Evolutionary conservation across 495 filamentous ascomycete genomes (phyloP).

Genomic region (Neurospora sp.): DNA sequence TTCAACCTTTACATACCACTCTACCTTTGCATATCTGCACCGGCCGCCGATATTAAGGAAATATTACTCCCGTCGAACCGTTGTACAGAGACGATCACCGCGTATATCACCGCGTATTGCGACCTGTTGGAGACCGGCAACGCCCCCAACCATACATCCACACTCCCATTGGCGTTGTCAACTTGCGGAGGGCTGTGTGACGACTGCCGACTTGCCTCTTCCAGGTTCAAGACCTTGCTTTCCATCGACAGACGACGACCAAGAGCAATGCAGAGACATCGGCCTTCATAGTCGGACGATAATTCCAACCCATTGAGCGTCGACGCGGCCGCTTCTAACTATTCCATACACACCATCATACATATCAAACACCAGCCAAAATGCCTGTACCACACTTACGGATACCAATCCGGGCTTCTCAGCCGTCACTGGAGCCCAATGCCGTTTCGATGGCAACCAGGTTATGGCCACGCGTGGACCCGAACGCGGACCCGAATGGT

Average conservation of each 20-base stretch:
- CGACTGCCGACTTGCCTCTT: conserved; percentile 3
- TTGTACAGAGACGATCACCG: neutral
- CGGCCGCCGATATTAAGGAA: neutral
- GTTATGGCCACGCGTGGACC: conserved; percentile 2
- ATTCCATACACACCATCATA: neutral
- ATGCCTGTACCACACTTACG: conserved; percentile 9
- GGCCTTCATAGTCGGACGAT: conserved; percentile 10
- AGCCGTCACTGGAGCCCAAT: neutral
- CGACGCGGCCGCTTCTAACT: neutral
- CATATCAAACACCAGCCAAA: neutral
- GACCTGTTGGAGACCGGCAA: neutral
- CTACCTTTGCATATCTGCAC: neutral
- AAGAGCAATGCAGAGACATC: conserved; percentile 14
- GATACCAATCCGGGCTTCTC: conserved; percentile 8
- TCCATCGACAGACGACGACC: neutral
- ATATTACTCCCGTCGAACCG: neutral
- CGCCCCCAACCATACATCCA: neutral
- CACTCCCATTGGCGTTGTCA: neutral
- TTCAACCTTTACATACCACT: neutral
- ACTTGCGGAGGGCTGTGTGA: neutral
- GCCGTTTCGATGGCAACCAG: neutral
- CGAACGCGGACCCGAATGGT: neutral
- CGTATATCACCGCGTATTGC: neutral
- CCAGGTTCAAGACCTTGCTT: neutral
- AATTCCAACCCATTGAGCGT: conserved; percentile 6